A percentile compares a stretch with the other conserved stretches of the same genome.
These are phyloP conservation scores for Scheffersomyces amazonensis DNA, from an alignment of 805 yeast species.

Conservation along the genomic window DNA sequence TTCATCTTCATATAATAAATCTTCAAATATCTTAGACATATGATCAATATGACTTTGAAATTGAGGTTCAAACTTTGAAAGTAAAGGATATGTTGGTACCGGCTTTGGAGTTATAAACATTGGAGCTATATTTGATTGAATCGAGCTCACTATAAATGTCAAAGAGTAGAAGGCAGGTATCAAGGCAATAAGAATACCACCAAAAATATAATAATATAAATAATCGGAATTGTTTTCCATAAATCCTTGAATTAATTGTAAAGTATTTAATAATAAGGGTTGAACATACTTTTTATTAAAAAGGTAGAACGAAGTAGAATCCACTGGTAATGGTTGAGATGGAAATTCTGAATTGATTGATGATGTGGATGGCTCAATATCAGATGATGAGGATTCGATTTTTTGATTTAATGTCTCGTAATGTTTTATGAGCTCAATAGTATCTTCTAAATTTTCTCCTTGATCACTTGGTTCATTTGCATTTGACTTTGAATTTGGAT, in stretches of 20 bases:
- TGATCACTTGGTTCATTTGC: too few species aligned
- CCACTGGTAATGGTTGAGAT: neutral
- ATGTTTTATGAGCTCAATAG: constrained; percentile 1
- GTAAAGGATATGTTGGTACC: neutral
- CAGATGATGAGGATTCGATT: too few species aligned
- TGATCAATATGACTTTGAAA: constrained; percentile 1
- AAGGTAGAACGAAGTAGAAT: neutral
- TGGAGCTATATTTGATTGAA: neutral
- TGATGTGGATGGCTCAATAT: neutral
- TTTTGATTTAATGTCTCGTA: too few species aligned
- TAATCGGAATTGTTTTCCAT: constrained; percentile 15
- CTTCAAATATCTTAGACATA: constrained; percentile 6
- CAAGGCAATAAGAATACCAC: neutral
- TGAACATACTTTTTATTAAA: neutral
- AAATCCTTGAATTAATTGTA: constrained; percentile 5
- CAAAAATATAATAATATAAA: constrained; percentile 12
- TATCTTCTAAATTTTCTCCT: constrained; percentile 5
- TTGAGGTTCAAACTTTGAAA: neutral
- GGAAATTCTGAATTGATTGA: too few species aligned
- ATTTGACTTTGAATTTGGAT: neutral
- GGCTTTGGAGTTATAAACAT: neutral
- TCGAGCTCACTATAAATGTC: neutral
- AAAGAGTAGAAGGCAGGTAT: neutral
- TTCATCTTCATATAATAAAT: constrained; percentile 9
- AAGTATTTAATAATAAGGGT: neutral